These are phyloP conservation scores for Coniochaeta prunicola DNA, from an alignment of 2,329 filamentous ascomycete species.

Conservation along the genomic window DNA sequence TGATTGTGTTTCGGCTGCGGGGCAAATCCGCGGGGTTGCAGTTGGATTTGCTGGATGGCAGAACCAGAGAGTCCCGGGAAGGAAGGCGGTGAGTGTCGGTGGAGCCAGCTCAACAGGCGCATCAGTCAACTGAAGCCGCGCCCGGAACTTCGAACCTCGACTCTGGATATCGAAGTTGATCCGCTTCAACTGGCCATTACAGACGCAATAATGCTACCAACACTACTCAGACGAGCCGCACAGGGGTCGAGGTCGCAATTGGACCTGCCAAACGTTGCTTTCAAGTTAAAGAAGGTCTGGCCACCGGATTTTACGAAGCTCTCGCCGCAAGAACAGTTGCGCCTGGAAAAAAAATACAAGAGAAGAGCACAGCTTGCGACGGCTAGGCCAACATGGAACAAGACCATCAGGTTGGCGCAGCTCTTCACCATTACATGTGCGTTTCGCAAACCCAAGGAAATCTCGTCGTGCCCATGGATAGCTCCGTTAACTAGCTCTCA, in stretches of 20 bases:
- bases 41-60: not conserved
- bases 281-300: constrained; percentile 66
- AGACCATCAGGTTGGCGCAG: constrained; percentile 58
- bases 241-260: constrained; percentile 17
- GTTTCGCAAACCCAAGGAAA: constrained; percentile 12
- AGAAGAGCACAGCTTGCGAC: constrained; percentile 57
- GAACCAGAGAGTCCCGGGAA: not conserved
- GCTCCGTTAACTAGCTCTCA: constrained; percentile 15
- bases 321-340: constrained; percentile 65
- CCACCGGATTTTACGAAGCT: constrained; percentile 69
- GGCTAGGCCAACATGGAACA: constrained; percentile 57
- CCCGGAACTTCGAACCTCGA: not conserved
- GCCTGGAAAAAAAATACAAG: constrained; percentile 73
- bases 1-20: not conserved
- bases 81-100: not conserved
- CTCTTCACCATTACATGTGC: constrained; percentile 49
- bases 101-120: not conserved
- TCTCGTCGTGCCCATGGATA: not conserved
- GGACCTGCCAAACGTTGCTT: constrained; percentile 22
- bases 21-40: not conserved
- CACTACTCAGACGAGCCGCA: constrained; percentile 33
- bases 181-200: not conserved
- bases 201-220: constrained; percentile 33
- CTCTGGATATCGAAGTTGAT: constrained; percentile 7
- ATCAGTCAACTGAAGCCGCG: too few relatives aligned